phyloP scores from a whole-genome alignment of 768 basidiomycete species.

The Phlegmacium glaucopus region DNA sequence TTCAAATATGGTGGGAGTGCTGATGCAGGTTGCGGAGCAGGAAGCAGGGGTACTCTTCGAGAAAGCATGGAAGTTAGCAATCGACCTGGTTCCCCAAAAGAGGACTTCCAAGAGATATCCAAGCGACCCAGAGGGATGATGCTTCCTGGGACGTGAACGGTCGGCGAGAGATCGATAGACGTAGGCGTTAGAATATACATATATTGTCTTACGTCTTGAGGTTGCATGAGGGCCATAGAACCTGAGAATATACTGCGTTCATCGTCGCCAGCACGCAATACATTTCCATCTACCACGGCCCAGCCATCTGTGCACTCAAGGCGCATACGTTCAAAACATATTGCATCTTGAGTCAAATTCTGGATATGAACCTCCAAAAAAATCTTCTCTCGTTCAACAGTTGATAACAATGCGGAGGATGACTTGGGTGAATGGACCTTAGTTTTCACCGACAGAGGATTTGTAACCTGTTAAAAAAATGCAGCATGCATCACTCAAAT shows the following conservation, averaged over 20 bases:
- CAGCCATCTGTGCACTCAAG: slow-evolving; percentile 73
- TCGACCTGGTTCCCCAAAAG: slow-evolving; percentile 82
- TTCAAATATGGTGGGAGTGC: slow-evolving; percentile 80
- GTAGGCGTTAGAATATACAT: slow-evolving; percentile 75
- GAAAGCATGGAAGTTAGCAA: slow-evolving; percentile 88
- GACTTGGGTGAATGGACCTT: slow-evolving; percentile 81
- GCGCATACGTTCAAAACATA: slow-evolving; percentile 79
- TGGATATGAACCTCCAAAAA: slow-evolving; percentile 94
- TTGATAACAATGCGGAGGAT: slow-evolving; percentile 64
- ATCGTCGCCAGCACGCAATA: slow-evolving; percentile 25
- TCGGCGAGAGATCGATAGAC: slow-evolving; percentile 38
- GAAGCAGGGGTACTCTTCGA: slow-evolving; percentile 64
- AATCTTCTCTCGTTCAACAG: slow-evolving; percentile 70
- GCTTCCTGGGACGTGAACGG: slow-evolving; percentile 59
- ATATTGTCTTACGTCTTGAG: slow-evolving; percentile 85
- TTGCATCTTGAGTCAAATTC: slow-evolving; percentile 73
- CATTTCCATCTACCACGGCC: slow-evolving; percentile 55
- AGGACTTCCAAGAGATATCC: slow-evolving; percentile 86
- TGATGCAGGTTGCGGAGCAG: slow-evolving; percentile 51
- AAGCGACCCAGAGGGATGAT: slow-evolving; percentile 80
- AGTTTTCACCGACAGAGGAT: slow-evolving; percentile 92
- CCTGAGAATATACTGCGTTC: slow-evolving; percentile 52
- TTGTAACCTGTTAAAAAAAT: slow-evolving; percentile 63
- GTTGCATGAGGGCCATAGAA: slow-evolving; percentile 68
- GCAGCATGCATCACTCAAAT: not conserved